Evolutionary conservation across 108 stramenopile genomes (phyloP), one percentile per base, ranked within the genome.

Genomic region (Cyclotella distinguenda): DNA sequence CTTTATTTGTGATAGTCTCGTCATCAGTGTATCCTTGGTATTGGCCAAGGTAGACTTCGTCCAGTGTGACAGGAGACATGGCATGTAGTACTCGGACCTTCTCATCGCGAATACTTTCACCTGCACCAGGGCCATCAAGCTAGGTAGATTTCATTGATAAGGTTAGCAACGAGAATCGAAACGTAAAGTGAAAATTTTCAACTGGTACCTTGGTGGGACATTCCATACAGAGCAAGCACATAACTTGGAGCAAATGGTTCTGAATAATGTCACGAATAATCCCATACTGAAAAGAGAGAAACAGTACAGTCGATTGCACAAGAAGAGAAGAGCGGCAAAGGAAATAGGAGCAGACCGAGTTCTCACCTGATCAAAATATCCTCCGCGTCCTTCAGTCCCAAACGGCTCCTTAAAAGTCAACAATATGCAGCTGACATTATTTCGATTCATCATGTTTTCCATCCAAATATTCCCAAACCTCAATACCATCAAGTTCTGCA

Each of bases 251-350:
- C 46, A 97, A 79, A 58, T 97, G 97, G 74, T 97, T 97, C 63
- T 97, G 95, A 35, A 96, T 65, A 59, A 98, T 84, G 59, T 93
- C 97, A 35, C 95, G 88, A 73, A 97, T 96, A 47, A 97, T 97
- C 38, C 97, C 97, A 65, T 91, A 94, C 43, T 84, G 18, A 43
- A 27, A 51, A 1, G 19, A 31, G 18, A 16, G 15, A 43, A 64
- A 63, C 53, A 12, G 10, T 26, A 45, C n/a, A 58, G 6, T 25
- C 18, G 56, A 58, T 23, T 15, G 12, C 10, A 35, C 13, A 28
- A 12, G 1, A 65, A 6, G 22, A 54, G 15, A 23, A 12, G 36
- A 10, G 34, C 13, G 12, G 40, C 28, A 19, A 13, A 33, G 18
- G 15, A 31, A 39, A 26, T 15, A 40, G 21, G 59, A 30, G 30